Conservation (phyloP, 371 early-diverging fungal species). For the Mucor piriformis region DNA sequence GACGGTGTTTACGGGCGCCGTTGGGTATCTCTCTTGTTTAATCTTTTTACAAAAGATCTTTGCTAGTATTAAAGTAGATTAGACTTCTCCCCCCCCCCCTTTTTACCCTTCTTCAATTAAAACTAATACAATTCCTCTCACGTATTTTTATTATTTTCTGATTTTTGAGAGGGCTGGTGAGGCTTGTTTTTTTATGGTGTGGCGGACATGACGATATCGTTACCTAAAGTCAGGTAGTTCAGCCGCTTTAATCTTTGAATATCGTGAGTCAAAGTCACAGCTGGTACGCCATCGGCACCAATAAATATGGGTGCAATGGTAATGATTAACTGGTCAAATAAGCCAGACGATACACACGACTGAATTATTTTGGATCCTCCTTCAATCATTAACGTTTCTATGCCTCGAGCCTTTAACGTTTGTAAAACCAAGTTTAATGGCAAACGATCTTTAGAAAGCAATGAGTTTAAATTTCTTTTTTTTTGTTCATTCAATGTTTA, state of each 20-base stretch:
- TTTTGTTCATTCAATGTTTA: background rate
- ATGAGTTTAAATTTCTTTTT: background rate
- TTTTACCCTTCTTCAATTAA: too few relatives aligned
- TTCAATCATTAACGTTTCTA: slow-evolving; percentile 85
- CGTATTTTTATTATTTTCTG: too few relatives aligned
- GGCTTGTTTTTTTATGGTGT: too few relatives aligned
- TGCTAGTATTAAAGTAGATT: slow-evolving; percentile 83
- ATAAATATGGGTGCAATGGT: slow-evolving; percentile 82
- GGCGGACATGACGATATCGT: slow-evolving; percentile 28
- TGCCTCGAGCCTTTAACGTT: slow-evolving; percentile 33
- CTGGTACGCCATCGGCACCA: slow-evolving; percentile 60
- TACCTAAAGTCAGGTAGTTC: slow-evolving; percentile 23
- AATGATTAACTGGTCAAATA: slow-evolving; percentile 64
- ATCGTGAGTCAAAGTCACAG: background rate
- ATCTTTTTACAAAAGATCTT: slow-evolving; percentile 83
- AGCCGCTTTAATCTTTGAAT: slow-evolving; percentile 8
- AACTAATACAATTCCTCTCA: too few relatives aligned
- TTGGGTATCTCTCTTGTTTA: slow-evolving; percentile 79
- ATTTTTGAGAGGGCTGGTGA: too few relatives aligned
- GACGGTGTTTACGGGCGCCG: slow-evolving; percentile 48
- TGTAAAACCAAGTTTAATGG: slow-evolving; percentile 27
- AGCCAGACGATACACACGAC: slow-evolving; percentile 52
- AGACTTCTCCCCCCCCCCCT: slow-evolving; percentile 6
- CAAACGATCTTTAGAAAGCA: slow-evolving; percentile 20
- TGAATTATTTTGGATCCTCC: slow-evolving; percentile 87